Conservation (phyloP, 2,329 filamentous ascomycete genomes). For the Torrubiellomyces zombiae region DNA sequence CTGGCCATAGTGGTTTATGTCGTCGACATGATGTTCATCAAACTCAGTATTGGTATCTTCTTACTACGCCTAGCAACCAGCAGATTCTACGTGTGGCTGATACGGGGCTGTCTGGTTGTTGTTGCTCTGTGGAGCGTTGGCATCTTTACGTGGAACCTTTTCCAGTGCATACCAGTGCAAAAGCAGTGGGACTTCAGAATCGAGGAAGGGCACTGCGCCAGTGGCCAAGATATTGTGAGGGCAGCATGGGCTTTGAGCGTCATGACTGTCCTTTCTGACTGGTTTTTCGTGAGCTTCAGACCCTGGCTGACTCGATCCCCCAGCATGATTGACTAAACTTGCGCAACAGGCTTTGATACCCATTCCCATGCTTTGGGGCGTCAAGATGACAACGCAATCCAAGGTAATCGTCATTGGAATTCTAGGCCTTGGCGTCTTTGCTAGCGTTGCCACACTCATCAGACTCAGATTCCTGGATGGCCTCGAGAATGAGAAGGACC, state of each 20-base stretch:
- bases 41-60: slow-evolving; percentile 37
- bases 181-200: slow-evolving; percentile 38
- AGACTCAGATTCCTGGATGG: slow-evolving; percentile 30
- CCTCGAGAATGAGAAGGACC: slow-evolving; percentile 25
- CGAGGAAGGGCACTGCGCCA: slow-evolving; percentile 23
- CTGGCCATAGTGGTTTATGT: slow-evolving; percentile 33
- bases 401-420: slow-evolving; percentile 34
- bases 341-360: slow-evolving; percentile 27
- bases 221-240: slow-evolving; percentile 23
- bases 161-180: slow-evolving; percentile 31
- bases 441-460: slow-evolving; percentile 36
- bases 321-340: too few species aligned
- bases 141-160: slow-evolving; percentile 35
- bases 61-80: slow-evolving; percentile 29
- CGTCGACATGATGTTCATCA: slow-evolving; percentile 38
- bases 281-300: slow-evolving; percentile 26
- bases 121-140: slow-evolving; percentile 28
- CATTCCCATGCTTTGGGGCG: slow-evolving; percentile 36
- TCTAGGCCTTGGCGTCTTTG: slow-evolving; percentile 33
- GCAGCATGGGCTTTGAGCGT: slow-evolving; percentile 34
- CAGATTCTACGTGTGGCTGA: slow-evolving; percentile 29
- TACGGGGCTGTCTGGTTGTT: slow-evolving; percentile 27
- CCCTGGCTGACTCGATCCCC: neutral
- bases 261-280: slow-evolving; percentile 36
- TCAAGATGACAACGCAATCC: slow-evolving; percentile 34